Conservation (phyloP, 805 yeast species). For the Danielia oregonensis region DNA sequence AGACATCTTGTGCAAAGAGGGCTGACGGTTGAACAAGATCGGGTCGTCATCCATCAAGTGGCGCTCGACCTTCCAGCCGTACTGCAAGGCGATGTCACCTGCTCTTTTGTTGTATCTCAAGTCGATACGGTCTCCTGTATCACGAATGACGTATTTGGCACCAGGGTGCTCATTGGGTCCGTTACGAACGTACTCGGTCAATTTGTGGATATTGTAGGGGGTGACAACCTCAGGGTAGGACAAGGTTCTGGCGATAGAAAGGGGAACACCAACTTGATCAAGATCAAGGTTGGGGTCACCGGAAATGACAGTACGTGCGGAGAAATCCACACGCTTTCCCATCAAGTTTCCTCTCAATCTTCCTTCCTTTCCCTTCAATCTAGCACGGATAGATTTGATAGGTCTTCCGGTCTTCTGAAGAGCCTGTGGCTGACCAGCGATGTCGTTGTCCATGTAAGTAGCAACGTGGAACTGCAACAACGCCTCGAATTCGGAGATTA, state of each 20-base stretch:
- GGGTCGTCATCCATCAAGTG: constrained; percentile 98
- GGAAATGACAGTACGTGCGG: constrained; percentile 98
- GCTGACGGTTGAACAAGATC: constrained; percentile 97
- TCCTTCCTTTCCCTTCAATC: constrained; percentile 99
- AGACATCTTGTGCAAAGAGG: constrained; percentile 98
- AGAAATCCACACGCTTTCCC: constrained; percentile 99
- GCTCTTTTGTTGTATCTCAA: constrained; percentile 95
- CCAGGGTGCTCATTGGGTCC: constrained; percentile 99
- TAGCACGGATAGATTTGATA: constrained; percentile 97
- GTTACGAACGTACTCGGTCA: constrained; percentile 90
- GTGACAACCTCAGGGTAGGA: constrained; percentile 98
- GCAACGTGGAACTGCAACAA: constrained; percentile 97
- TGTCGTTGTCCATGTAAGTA: constrained; percentile 98
- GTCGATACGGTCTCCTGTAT: constrained; percentile 98
- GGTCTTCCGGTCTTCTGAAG: constrained; percentile 98
- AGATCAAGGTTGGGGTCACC: constrained; percentile 98
- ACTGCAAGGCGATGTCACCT: constrained; percentile 95
- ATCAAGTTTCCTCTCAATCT: constrained; percentile 96
- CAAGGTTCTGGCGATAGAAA: constrained; percentile 90
- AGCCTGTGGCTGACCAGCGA: constrained; percentile 99
- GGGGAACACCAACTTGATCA: constrained; percentile 99
- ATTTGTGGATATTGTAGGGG: constrained; percentile 90
- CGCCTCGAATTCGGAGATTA: constrained; percentile 92
- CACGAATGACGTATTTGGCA: constrained; percentile 97
- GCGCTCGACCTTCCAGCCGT: constrained; percentile 99